Evolutionary conservation across 352 stramenopile species (phyloP).

Genomic region (Nothophytophthora sp.): DNA sequence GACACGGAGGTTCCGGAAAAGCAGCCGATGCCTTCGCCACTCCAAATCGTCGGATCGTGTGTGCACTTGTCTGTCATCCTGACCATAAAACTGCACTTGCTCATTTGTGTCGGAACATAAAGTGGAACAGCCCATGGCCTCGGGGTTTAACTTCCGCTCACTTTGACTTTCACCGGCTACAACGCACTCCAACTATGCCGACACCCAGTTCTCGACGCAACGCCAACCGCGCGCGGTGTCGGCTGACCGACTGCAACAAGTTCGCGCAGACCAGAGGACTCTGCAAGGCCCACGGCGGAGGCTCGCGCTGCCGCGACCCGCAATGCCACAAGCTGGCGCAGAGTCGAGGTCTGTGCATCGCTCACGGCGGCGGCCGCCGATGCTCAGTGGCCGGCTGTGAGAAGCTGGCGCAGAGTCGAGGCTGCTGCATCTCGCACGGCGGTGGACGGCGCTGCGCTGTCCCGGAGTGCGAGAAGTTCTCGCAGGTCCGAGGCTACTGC

Average conservation of each 20-base stretch:
- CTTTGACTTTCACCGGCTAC: too few species aligned
- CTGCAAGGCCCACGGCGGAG: constrained; percentile 83
- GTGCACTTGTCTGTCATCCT: constrained; percentile 24
- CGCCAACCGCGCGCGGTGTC: constrained; percentile 68
- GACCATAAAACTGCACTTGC: too few species aligned
- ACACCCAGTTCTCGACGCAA: constrained; percentile 40
- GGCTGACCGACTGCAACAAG: constrained; percentile 66
- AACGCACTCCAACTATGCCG: too few species aligned
- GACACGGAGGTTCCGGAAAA: constrained; percentile 1
- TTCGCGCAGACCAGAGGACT: constrained; percentile 77
- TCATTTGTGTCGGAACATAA: too few species aligned
- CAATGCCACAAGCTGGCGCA: constrained; percentile 78
- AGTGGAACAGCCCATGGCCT: too few species aligned
- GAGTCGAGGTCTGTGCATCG: constrained; percentile 74
- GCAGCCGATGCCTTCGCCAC: constrained; percentile 11
- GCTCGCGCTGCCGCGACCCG: constrained; percentile 71
- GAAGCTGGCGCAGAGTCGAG: constrained; percentile 75
- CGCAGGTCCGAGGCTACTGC: constrained; percentile 78
- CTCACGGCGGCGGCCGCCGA: constrained; percentile 68
- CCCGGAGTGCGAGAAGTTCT: constrained; percentile 77
- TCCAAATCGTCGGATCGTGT: constrained; percentile 29
- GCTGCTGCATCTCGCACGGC: constrained; percentile 84
- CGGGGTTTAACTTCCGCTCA: too few species aligned
- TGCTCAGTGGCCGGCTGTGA: constrained; percentile 66
- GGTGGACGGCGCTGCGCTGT: constrained; percentile 71